These are phyloP conservation scores for Ophiocordyceps camponoti-leonardi DNA, from an alignment of 2,329 filamentous ascomycete species.

Conservation along the genomic window DNA sequence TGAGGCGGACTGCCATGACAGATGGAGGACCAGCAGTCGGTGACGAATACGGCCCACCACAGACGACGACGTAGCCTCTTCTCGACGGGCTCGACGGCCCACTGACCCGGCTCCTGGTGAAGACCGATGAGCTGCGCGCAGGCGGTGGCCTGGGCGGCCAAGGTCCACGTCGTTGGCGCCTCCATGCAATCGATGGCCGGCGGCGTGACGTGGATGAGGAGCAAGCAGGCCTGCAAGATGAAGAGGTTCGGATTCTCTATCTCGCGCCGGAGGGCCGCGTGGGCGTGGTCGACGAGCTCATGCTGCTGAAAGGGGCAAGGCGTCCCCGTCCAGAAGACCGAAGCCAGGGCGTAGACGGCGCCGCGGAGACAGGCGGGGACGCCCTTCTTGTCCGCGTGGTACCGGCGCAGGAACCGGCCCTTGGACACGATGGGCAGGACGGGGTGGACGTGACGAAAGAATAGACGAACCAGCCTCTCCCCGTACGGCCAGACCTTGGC, in stretches of 20 bases:
- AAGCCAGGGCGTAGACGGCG: conserved; percentile 25
- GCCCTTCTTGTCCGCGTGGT: conserved; percentile 16
- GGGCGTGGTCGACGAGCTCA: conserved; percentile 21
- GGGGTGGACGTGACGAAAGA: conserved; percentile 27
- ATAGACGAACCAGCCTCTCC: conserved; percentile 23
- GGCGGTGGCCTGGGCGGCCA: conserved; percentile 23
- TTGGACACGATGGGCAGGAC: conserved; percentile 26
- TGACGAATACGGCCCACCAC: conserved; percentile 26
- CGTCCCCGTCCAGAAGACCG: conserved; percentile 20
- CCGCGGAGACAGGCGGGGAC: conserved; percentile 27
- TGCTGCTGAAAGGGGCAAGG: conserved; percentile 21
- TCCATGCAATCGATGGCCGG: conserved; percentile 27
- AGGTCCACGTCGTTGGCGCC: conserved; percentile 25
- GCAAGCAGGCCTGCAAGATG: conserved; percentile 26
- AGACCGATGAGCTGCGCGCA: conserved; percentile 28
- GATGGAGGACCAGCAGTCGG: conserved; percentile 26
- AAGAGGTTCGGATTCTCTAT: conserved; percentile 27
- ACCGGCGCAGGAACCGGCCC: conserved; percentile 21
- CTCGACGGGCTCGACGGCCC: conserved; percentile 24
- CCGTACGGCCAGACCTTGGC: conserved; percentile 21
- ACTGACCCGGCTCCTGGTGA: conserved; percentile 22
- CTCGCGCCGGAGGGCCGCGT: conserved; percentile 24
- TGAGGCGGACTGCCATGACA: conserved; percentile 29
- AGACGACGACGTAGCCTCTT: conserved; percentile 24
- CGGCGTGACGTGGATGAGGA: conserved; percentile 26